Percentiles rank a stretch among this genome's conserved stretches.
These are phyloP conservation scores for Stemphylium beticola DNA, from an alignment of 2,329 filamentous ascomycete species.

Conservation along the genomic window DNA sequence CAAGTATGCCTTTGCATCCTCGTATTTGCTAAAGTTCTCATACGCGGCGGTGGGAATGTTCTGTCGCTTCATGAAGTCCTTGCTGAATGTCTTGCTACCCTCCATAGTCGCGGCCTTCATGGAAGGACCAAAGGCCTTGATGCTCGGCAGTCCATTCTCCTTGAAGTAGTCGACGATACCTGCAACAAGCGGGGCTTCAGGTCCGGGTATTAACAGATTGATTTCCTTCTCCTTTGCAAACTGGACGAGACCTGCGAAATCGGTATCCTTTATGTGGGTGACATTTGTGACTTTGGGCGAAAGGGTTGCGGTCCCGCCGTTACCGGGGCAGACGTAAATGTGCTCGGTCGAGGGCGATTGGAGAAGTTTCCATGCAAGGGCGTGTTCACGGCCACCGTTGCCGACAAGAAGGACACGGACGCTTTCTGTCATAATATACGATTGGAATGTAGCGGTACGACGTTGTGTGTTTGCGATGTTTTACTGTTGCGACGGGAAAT, in stretches of 20 bases:
- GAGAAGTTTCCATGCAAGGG: constrained; percentile 90
- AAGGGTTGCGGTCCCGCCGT: constrained; percentile 74
- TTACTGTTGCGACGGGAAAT: constrained; percentile 17
- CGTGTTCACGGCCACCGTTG: constrained; percentile 93
- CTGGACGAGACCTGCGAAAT: constrained; percentile 77
- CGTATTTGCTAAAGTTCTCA: constrained; percentile 83
- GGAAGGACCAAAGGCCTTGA: constrained; percentile 85
- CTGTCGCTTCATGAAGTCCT: constrained; percentile 95
- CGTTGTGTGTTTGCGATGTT: not conserved
- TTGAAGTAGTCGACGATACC: constrained; percentile 83
- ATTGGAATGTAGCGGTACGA: not conserved
- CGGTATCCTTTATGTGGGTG: constrained; percentile 69
- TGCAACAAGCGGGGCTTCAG: constrained; percentile 91
- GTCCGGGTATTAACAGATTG: constrained; percentile 86
- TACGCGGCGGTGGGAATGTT: constrained; percentile 90
- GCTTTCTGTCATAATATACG: constrained; percentile 32
- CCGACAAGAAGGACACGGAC: constrained; percentile 77
- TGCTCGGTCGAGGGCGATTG: constrained; percentile 79
- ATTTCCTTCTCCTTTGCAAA: constrained; percentile 76
- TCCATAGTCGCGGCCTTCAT: constrained; percentile 87
- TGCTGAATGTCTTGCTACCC: constrained; percentile 95
- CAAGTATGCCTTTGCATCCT: constrained; percentile 75
- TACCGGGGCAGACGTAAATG: constrained; percentile 75
- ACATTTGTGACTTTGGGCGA: constrained; percentile 67
- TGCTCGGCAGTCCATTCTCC: constrained; percentile 58